Evolutionary conservation across 768 basidiomycete species (phyloP), one percentile per base, ranked within the genome.

Genomic region (Pisolithus orientalis): DNA sequence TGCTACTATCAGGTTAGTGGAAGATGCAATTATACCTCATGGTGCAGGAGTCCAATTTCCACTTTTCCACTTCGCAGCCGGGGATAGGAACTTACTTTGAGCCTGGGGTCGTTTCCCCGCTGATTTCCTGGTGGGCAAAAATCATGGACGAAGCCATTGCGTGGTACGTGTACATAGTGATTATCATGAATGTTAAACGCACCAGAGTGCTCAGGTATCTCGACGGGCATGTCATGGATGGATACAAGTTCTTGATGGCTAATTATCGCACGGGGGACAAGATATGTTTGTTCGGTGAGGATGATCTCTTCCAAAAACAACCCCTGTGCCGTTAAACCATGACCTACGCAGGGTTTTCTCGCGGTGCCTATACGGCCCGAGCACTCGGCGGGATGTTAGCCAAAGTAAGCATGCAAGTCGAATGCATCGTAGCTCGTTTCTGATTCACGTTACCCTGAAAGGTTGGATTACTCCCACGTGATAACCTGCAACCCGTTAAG

Each of bases 181-280:
- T 38, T 29, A 13, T 14, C 39, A 10, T 21, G 31, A 2, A 0
- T 16, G 10, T 7, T 45, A 6, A 13, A 32, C 27, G 39, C 21
- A 24, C 49, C 45, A 13, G 13, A 44, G 42, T 38, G 4, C 11
- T 38, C 44, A 86, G 85, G 80, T 89, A 84, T 59, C 71, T 90
- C 39, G 81, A 83, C 49, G 76, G 62, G 1, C 87, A 90, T 66
- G 83, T 90, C 24, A 78, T 82, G 68, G 83, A 78, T 8, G 90
- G 90, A 0, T 92, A 91, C 66, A 72, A 70, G 55, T 91, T 84
- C 64, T 68, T 91, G 49, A 90, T 91, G 89, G 76, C 85, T 55
- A 90, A 85, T 59, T 89, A 85, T 62, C 72, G 70, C n/a, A 58
- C 68, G 0, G 90, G 88, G 1, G 87, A 89, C 63, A 87, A 76